These are phyloP conservation scores for Elongisporangium senticosum DNA, from an alignment of 352 stramenopile species.

Conservation along the genomic window DNA sequence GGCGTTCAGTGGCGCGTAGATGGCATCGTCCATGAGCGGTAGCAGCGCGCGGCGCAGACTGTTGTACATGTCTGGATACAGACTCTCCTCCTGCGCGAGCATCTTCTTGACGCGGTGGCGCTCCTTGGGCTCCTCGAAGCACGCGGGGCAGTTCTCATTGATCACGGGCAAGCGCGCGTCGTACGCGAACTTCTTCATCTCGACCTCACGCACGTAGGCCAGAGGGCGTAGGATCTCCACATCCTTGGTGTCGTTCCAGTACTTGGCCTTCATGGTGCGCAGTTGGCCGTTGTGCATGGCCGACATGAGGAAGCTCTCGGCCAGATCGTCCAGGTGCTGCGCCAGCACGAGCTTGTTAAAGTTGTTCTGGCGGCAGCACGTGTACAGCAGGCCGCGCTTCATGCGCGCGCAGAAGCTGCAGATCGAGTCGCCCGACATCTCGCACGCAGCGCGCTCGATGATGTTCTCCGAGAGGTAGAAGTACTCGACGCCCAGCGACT, in stretches of 20 bases:
- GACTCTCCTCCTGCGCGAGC: constrained; percentile 91
- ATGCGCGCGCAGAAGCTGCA: constrained; percentile 96
- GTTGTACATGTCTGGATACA: constrained; percentile 88
- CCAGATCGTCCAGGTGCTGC: constrained; percentile 97
- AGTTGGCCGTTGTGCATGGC: constrained; percentile 98
- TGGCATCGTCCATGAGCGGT: constrained; percentile 78
- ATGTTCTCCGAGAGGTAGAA: constrained; percentile 94
- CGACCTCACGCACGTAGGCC: constrained; percentile 93
- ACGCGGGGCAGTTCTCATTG: constrained; percentile 99
- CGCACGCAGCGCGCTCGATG: constrained; percentile 82
- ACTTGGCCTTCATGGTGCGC: constrained; percentile 98
- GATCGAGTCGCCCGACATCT: constrained; percentile 88
- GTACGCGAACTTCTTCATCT: constrained; percentile 85
- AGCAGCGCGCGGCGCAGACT: constrained; percentile 56
- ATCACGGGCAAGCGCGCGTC: constrained; percentile 93
- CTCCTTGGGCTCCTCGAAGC: constrained; percentile 98
- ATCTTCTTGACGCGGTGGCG: constrained; percentile 97
- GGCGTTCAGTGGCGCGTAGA: constrained; percentile 55
- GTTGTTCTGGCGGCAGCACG: constrained; percentile 88
- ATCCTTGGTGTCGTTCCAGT: constrained; percentile 94
- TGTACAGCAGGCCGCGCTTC: constrained; percentile 97
- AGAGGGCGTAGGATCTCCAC: constrained; percentile 95
- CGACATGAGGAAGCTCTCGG: constrained; percentile 98
- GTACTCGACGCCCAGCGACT: constrained; percentile 92
- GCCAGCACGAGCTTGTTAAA: constrained; percentile 94